phyloP scores from a whole-genome alignment of 169 alveolate genomes.

The Toxoplasma gondii region DNA sequence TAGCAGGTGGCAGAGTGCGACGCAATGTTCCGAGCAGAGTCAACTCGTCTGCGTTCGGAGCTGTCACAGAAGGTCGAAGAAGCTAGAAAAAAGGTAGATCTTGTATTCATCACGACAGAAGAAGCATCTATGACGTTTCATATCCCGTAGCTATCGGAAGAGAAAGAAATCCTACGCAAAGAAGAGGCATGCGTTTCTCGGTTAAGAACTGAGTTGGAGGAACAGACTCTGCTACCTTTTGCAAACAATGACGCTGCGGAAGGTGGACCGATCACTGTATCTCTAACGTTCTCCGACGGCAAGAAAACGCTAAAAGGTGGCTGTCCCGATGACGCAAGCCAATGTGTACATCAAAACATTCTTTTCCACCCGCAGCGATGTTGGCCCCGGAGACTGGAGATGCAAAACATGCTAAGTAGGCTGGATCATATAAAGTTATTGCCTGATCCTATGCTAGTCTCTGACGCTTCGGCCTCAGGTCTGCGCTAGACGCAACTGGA shows the following conservation, averaged over 20 bases:
- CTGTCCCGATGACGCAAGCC: background rate
- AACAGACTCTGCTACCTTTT: background rate
- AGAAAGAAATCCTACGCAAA: background rate
- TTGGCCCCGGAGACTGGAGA: background rate
- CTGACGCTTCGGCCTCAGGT: background rate
- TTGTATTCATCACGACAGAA: background rate
- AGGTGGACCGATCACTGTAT: background rate
- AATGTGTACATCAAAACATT: background rate
- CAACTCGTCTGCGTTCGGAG: background rate
- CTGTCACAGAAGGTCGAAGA: background rate
- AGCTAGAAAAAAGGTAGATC: background rate
- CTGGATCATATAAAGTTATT: background rate
- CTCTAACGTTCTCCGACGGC: conserved; percentile 10
- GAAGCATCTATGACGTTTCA: background rate
- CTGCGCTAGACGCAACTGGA: background rate
- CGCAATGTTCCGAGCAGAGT: conserved; percentile 29
- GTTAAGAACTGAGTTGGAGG: background rate
- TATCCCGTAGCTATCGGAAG: background rate
- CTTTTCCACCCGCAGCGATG: background rate
- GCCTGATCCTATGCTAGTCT: background rate
- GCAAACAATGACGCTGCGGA: background rate
- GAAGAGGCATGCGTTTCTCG: background rate
- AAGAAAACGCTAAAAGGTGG: conserved; percentile 3
- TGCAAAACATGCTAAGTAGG: background rate
- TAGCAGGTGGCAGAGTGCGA: conserved; percentile 40